phyloP scores from a whole-genome alignment of 495 filamentous ascomycete species.

The Rostrohypoxylon terebratum region DNA sequence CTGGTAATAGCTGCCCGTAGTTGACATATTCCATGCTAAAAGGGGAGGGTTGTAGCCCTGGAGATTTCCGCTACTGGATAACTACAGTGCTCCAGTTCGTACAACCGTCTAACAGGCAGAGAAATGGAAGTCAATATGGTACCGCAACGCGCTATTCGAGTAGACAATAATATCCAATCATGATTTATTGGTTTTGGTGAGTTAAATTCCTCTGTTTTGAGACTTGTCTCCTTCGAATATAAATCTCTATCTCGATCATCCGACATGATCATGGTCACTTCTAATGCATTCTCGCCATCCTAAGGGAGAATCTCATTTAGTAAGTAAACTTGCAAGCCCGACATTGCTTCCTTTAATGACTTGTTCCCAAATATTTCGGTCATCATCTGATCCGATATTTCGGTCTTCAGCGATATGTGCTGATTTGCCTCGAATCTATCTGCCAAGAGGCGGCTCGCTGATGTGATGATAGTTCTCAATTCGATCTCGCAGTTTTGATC shows the following conservation, averaged over 20 bases:
- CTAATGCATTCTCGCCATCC: neutral
- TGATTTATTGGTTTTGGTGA: too few relatives aligned
- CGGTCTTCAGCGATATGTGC: neutral
- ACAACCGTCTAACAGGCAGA: too few relatives aligned
- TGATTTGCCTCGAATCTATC: neutral
- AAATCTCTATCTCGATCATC: slow-evolving; percentile 4
- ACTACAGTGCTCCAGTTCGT: too few relatives aligned
- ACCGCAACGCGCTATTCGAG: too few relatives aligned
- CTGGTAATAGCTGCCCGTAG: too few relatives aligned
- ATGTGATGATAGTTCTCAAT: slow-evolving; percentile 32
- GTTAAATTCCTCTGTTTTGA: neutral
- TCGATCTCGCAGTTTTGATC: slow-evolving; percentile 38
- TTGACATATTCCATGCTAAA: too few relatives aligned
- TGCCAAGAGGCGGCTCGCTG: slow-evolving; percentile 9
- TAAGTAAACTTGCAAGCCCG: slow-evolving; percentile 29
- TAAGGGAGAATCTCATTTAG: neutral
- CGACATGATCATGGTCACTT: neutral
- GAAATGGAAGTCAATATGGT: too few relatives aligned
- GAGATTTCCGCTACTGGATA: too few relatives aligned
- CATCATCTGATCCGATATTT: neutral
- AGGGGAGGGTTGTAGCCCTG: too few relatives aligned
- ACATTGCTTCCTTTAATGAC: slow-evolving; percentile 25
- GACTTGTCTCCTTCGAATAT: neutral
- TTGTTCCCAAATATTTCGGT: slow-evolving; percentile 24
- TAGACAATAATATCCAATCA: too few relatives aligned